Evolutionary conservation across 768 basidiomycete genomes (phyloP), one percentile per base, ranked within the genome.

Genomic region (Boletus pseudo-olivaceus): DNA sequence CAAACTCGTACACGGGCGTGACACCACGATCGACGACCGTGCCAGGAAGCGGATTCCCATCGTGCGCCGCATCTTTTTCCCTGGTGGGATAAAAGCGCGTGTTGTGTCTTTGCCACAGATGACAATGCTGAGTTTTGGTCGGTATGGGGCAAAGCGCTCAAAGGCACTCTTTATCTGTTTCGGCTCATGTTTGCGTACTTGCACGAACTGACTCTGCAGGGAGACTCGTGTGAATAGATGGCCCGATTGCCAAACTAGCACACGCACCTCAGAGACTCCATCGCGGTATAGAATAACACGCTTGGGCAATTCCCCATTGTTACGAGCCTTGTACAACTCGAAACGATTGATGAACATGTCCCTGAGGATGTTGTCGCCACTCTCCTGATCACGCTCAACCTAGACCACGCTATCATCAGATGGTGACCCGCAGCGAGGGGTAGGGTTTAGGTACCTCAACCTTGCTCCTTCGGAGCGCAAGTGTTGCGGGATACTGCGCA

Each of bases 261-360:
- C 17, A 53, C 72, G 23, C 41, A 87, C 88, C 73, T 91, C 89
- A 1, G 88, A 90, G 14, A 92, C 88, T 37, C 90, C 90, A 64
- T 92, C 91, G 2, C 80, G 74, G 58, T 77, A 82, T 5, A 82
- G 69, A 27, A 82, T 58, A 9, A 82, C 68, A 2, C 80, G 75
- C 15, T 67, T 35, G 1, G 81, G 81, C 4, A 82, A 62, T 20
- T 41, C 35, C 4, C 69, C 70, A 1, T 60, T 63, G 57, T 73
- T 77, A 47, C 51, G 70, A 7, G 46, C 50, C 45, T 62, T 59
- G 70, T 72, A 83, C 2, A 72, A 58, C 29, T 69, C 50, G 26
- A 82, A 65, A 15, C 81, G 72, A 51, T 76, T 78, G 3, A 73
- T 63, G 66, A 83, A 78, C 78, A 82, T 82, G 34, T 70, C 61